These are phyloP conservation scores for Quercus engelmannii DNA, from an alignment of 306 rosid species.

Conservation along the genomic window DNA sequence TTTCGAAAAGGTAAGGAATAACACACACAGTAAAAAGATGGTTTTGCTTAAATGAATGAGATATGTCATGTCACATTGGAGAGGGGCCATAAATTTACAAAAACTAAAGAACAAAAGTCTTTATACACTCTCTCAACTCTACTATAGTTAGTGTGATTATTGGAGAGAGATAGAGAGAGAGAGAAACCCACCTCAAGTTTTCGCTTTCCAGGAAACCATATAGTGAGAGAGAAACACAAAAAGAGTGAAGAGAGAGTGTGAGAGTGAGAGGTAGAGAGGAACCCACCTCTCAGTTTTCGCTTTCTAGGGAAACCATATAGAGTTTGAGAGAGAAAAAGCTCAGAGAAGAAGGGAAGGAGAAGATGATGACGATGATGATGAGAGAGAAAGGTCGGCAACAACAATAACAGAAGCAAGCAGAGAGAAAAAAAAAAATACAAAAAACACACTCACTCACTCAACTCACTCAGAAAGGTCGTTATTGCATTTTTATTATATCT, in stretches of 20 bases:
- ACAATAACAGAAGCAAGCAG: slow-evolving; percentile 6
- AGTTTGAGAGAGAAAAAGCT: slow-evolving; percentile 20
- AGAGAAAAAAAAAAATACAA: not conserved
- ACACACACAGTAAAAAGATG: slow-evolving; percentile 9
- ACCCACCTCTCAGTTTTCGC: slow-evolving; percentile 41
- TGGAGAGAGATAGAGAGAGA: slow-evolving; percentile 59
- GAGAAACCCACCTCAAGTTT: slow-evolving; percentile 49
- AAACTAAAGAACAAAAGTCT: slow-evolving; percentile 59
- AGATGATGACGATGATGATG: slow-evolving; percentile 24
- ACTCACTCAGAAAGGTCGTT: slow-evolving; percentile 48
- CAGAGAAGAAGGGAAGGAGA: not conserved
- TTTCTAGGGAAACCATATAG: slow-evolving; percentile 36
- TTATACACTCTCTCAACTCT: slow-evolving; percentile 25
- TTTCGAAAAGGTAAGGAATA: not conserved
- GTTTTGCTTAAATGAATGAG: slow-evolving; percentile 19
- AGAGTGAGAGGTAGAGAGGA: slow-evolving; percentile 27
- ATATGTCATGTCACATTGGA: slow-evolving; percentile 49
- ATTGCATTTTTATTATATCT: slow-evolving; percentile 33
- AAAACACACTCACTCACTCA: not conserved
- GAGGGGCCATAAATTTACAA: slow-evolving; percentile 39
- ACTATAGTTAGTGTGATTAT: slow-evolving; percentile 42
- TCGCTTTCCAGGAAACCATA: slow-evolving; percentile 47
- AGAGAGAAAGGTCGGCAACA: slow-evolving; percentile 29
- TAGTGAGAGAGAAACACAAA: slow-evolving; percentile 14
- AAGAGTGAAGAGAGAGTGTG: not conserved